A percentile compares a stretch with the other conserved stretches of the same genome.
phyloP scores from a whole-genome alignment of 345 rosid species.

The Populus nigra region DNA sequence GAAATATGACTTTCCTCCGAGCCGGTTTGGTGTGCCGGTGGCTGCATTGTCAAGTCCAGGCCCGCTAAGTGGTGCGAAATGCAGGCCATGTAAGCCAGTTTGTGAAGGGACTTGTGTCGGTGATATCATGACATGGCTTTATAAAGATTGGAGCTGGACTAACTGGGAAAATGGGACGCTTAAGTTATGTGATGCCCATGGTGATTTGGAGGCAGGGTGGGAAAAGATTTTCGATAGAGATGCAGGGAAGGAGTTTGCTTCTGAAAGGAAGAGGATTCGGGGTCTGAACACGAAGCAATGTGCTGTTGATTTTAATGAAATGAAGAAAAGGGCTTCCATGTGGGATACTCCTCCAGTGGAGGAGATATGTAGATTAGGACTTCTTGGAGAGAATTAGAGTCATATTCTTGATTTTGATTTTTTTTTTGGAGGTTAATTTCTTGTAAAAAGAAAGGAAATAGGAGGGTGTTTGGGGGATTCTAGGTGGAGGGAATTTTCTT shows the following conservation, averaged over 20 bases:
- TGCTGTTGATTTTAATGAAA: constrained; percentile 46
- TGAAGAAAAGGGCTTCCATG: constrained; percentile 39
- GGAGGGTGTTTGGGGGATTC: background rate
- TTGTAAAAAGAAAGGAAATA: constrained; percentile 11
- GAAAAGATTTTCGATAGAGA: constrained; percentile 53
- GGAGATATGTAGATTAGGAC: constrained; percentile 56
- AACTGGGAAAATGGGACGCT: constrained; percentile 63
- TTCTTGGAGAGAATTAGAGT: constrained; percentile 17
- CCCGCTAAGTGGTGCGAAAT: constrained; percentile 93
- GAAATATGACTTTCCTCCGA: constrained; percentile 61
- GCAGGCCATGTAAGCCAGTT: constrained; percentile 71
- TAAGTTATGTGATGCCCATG: constrained; percentile 66
- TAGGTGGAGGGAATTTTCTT: background rate
- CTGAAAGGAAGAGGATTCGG: constrained; percentile 41
- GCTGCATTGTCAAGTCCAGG: constrained; percentile 67
- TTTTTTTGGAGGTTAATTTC: background rate
- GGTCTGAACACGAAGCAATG: constrained; percentile 42
- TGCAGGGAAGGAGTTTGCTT: constrained; percentile 51
- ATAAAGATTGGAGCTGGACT: constrained; percentile 84
- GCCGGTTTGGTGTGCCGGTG: constrained; percentile 74
- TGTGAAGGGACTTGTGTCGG: constrained; percentile 62
- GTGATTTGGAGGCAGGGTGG: constrained; percentile 71
- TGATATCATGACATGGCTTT: constrained; percentile 46
- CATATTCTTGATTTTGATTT: background rate
- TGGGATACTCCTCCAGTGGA: constrained; percentile 77